These are phyloP conservation scores for Breynia disticha DNA, from an alignment of 441 rosid species.

Conservation along the genomic window DNA sequence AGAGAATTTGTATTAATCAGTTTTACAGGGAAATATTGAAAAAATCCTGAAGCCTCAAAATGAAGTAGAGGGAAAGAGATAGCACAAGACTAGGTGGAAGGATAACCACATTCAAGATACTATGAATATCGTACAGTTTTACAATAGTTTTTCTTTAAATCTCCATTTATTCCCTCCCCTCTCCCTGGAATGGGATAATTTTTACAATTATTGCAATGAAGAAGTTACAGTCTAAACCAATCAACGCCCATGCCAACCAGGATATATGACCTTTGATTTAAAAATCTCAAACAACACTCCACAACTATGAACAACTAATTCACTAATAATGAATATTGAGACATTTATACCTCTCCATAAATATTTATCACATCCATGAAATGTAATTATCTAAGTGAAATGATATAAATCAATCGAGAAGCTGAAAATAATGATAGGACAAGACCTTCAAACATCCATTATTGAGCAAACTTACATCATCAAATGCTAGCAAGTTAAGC, in stretches of 20 bases:
- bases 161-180: neutral
- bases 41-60: neutral
- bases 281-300: neutral
- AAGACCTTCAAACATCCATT: neutral
- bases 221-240: neutral
- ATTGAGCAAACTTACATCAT: constrained; percentile 52
- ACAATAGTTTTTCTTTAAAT: neutral
- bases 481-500: constrained; percentile 80
- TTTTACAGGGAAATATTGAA: neutral
- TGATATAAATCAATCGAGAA: neutral
- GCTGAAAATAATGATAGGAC: neutral
- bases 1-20: constrained; percentile 13
- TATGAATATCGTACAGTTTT: neutral
- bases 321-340: neutral
- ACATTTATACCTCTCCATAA: neutral
- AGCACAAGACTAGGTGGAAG: neutral
- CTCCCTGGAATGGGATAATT: neutral
- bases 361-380: neutral
- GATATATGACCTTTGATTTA: neutral
- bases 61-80: neutral
- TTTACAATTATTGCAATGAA: neutral
- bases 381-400: neutral
- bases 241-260: neutral
- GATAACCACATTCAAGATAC: constrained; percentile 1
- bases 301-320: too few relatives aligned